Evolutionary conservation across 441 rosid genomes (phyloP), one percentile per base, ranked within the genome.

Genomic region (Brassica hybrid): DNA sequence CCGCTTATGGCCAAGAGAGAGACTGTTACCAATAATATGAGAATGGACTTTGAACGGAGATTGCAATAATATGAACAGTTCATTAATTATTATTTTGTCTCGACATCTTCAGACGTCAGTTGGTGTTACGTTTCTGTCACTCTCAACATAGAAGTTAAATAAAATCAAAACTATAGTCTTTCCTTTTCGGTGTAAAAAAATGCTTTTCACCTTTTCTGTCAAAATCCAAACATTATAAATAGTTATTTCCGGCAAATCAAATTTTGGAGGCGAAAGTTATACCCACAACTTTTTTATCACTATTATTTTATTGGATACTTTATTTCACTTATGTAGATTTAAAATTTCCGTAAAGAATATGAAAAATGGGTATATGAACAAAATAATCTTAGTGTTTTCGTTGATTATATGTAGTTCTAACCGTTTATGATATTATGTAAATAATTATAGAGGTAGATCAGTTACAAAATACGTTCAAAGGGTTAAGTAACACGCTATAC

Each of bases 41-140:
- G 23, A 21, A 21, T 21, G 23, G 23, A 21, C 23, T 21, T 21
- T 21, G 23, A 21, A 21, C 23, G 23, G 23, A 21, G 23, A 21
- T 21, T 21, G 23, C 23, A 21, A 21, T 21, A 38, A 38, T 38
- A 38, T 9, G 43, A 38, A 38, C 43, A 38, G 43, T 38, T 38
- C 43, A 38, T 38, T 38, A 38, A 38, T 38, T 38, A 38, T 38
- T 38, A 38, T 30, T 54, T 54, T 69, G 73, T 56, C 73, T 34
- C 8, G 64, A 18, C 19, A 34, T 69, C 50, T 17, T 69, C 6
- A 17, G 32, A 12, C 41, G 7, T 52, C 45, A 19, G 1, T 52
- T 3, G 27, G 43, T 14, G 17, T 27, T 23, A 67, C 41, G 32
- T 67, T 17, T 23, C 5, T 45, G 69, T 19, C 58, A 45, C 58